phyloP scores from a whole-genome alignment of 148 eudicot species.

The Tetragonia tetragonoides region DNA sequence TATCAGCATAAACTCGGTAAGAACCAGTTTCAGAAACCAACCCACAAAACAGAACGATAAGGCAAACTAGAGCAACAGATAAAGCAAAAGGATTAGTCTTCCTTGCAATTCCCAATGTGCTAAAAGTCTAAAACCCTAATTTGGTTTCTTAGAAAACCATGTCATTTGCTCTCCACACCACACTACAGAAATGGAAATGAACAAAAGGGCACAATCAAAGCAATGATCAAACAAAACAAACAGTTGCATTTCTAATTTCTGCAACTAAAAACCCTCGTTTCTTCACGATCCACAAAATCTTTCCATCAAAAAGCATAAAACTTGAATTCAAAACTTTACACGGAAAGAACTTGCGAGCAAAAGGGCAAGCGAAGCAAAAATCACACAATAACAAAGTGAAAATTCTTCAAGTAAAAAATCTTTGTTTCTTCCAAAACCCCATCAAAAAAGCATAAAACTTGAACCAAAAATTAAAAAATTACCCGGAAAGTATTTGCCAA shows the following conservation, averaged over 20 bases:
- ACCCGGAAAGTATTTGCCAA: slow-evolving; percentile 92
- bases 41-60: neutral
- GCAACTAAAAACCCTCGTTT: neutral
- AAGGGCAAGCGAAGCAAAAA: neutral
- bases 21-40: neutral
- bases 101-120: neutral
- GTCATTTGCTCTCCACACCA: no score
- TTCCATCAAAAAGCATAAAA: slow-evolving; percentile 1
- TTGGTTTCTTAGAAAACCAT: no score
- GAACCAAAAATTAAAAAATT: neutral
- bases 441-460: no score
- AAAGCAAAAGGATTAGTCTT: neutral
- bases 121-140: neutral
- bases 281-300: neutral
- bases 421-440: no score
- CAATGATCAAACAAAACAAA: neutral
- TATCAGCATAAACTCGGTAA: neutral
- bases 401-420: slow-evolving; percentile 1
- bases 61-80: neutral
- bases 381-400: neutral
- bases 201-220: neutral
- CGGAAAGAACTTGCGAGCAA: no score
- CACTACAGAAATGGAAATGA: no score
- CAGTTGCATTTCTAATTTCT: no score
- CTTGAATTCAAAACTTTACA: no score